Evolutionary conservation across 345 rosid genomes (phyloP).

Genomic region (Eucalyptus pauciflora): DNA sequence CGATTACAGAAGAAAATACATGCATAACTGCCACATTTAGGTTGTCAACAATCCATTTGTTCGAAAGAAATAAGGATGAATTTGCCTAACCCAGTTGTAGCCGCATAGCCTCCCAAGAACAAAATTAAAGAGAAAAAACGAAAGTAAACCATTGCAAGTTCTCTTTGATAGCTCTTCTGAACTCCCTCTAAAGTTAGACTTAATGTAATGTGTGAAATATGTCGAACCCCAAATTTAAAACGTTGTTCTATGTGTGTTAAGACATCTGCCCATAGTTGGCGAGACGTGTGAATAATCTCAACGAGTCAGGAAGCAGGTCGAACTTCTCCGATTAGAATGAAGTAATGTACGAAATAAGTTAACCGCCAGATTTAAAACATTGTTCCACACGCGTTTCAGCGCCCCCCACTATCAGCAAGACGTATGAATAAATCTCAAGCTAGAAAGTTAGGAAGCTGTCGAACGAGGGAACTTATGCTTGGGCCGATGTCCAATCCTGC

Average conservation of each 20-base stretch:
- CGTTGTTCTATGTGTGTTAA: background rate
- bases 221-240: background rate
- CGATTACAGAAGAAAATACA: background rate
- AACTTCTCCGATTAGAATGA: background rate
- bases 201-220: background rate
- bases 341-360: background rate
- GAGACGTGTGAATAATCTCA: background rate
- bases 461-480: background rate
- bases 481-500: background rate
- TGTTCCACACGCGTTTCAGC: too few species aligned
- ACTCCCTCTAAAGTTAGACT: background rate
- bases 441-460: background rate
- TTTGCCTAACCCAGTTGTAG: background rate
- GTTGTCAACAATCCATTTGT: background rate
- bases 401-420: too few species aligned
- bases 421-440: too few species aligned
- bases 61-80: background rate
- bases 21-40: background rate
- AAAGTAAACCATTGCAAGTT: background rate
- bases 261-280: background rate
- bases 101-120: background rate
- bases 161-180: background rate
- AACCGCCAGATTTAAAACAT: too few species aligned
- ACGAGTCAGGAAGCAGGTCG: background rate
- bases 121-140: background rate